Percentiles rank a stretch among this genome's conserved stretches.
phyloP scores from a whole-genome alignment of 345 rosid genomes.

The Chamaenerion angustifolium region DNA sequence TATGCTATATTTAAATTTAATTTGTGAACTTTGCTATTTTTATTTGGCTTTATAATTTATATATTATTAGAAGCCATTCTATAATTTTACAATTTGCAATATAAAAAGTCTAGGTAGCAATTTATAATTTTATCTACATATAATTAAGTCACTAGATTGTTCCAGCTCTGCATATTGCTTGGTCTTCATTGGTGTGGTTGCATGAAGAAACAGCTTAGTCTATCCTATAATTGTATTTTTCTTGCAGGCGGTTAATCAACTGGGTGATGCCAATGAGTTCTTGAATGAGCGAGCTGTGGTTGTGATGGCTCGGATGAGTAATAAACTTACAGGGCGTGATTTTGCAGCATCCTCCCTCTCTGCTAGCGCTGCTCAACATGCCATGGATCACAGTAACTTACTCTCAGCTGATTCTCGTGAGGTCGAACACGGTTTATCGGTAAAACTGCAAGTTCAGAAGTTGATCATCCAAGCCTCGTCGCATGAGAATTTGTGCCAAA shows the following conservation, averaged over 20 bases:
- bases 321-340: slow-evolving; percentile 92
- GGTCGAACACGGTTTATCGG: slow-evolving; percentile 82
- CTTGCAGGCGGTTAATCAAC: slow-evolving; percentile 87
- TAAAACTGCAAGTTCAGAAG: slow-evolving; percentile 93
- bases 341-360: slow-evolving; percentile 47
- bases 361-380: slow-evolving; percentile 31
- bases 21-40: too few species aligned
- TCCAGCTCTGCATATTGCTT: too few species aligned
- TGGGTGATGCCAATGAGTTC: slow-evolving; percentile 95
- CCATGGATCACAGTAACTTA: slow-evolving; percentile 56
- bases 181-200: too few species aligned
- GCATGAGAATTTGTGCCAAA: slow-evolving; percentile 88
- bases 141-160: too few species aligned
- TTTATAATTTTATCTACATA: too few species aligned
- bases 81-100: too few species aligned
- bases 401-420: slow-evolving; percentile 72
- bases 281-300: slow-evolving; percentile 83
- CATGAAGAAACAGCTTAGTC: too few species aligned
- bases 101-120: too few species aligned
- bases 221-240: too few species aligned
- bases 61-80: too few species aligned
- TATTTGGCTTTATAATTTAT: too few species aligned
- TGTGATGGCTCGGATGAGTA: slow-evolving; percentile 89
- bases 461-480: slow-evolving; percentile 75
- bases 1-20: too few species aligned